phyloP scores from a whole-genome alignment of 148 eudicot genomes.

The Vaccinium darrowii region DNA sequence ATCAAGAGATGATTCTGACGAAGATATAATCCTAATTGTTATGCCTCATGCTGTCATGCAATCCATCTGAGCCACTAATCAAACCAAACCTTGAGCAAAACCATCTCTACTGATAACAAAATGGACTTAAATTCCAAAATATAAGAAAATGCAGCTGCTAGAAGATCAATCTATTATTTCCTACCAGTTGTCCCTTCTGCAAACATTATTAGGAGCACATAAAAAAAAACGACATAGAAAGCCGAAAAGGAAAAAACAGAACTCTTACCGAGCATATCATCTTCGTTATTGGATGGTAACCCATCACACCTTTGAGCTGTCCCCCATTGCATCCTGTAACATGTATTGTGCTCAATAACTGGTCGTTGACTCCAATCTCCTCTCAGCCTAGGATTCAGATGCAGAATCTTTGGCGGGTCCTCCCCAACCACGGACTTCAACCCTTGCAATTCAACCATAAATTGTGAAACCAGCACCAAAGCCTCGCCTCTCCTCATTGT shows the following conservation, averaged over 20 bases:
- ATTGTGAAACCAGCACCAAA: slow-evolving; percentile 78
- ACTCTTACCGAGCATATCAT: slow-evolving; percentile 76
- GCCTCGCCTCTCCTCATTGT: slow-evolving; percentile 42
- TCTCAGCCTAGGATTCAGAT: slow-evolving; percentile 88
- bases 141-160: background rate
- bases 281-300: slow-evolving; percentile 51
- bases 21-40: background rate
- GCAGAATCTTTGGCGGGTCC: slow-evolving; percentile 93
- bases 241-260: slow-evolving; percentile 4
- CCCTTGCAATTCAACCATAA: slow-evolving; percentile 92
- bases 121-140: background rate
- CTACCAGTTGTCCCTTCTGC: background rate
- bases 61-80: background rate
- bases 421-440: slow-evolving; percentile 88
- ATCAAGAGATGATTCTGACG: background rate
- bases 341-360: slow-evolving; percentile 92
- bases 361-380: slow-evolving; percentile 92
- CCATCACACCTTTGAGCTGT: slow-evolving; percentile 93
- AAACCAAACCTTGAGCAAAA: slow-evolving; percentile 2
- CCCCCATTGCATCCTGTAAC: slow-evolving; percentile 99
- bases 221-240: slow-evolving; percentile 13
- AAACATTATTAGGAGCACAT: background rate
- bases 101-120: background rate
- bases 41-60: background rate
- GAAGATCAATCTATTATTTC: background rate